Conservation (phyloP, 2,329 filamentous ascomycete species). For the Massarina eburnea region DNA sequence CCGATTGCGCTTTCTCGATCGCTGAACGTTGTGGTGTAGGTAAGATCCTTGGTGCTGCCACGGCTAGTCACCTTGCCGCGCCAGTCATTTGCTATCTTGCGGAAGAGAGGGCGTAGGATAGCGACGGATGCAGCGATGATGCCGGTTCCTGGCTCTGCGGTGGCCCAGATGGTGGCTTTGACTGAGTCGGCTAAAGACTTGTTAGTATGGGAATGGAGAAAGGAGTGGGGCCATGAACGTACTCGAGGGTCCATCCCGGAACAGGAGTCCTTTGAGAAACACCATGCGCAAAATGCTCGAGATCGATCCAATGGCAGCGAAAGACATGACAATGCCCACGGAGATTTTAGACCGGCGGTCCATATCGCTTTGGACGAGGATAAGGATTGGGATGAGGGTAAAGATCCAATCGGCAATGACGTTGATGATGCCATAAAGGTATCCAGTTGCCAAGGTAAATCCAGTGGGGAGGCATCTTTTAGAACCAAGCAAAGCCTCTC, state of each 20-base stretch:
- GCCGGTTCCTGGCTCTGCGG: conserved; percentile 53
- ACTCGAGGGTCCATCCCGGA: conserved; percentile 13
- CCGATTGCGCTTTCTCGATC: conserved; percentile 19
- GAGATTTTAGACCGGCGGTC: conserved; percentile 50
- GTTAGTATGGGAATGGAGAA: conserved; percentile 2
- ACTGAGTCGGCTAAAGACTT: conserved; percentile 33
- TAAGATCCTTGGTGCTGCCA: conserved; percentile 10
- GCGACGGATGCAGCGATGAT: conserved; percentile 53
- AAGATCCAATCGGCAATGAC: conserved; percentile 40
- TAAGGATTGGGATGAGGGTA: conserved; percentile 35
- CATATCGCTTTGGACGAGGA: conserved; percentile 46
- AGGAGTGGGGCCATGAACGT: background rate
- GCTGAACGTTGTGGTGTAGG: conserved; percentile 3
- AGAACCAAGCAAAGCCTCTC: conserved; percentile 19
- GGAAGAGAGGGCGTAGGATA: conserved; percentile 50
- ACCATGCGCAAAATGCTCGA: conserved; percentile 37
- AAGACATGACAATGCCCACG: conserved; percentile 47
- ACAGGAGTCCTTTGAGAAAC: conserved; percentile 28
- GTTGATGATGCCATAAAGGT: conserved; percentile 36
- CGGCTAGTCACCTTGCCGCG: conserved; percentile 18
- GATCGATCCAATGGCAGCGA: conserved; percentile 44
- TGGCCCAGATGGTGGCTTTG: conserved; percentile 48
- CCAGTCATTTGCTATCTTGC: conserved; percentile 24
- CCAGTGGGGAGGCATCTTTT: conserved; percentile 25
- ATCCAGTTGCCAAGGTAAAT: conserved; percentile 28